Evolutionary conservation across 2,329 filamentous ascomycete species (phyloP).

Genomic region (Monilinia laxa): DNA sequence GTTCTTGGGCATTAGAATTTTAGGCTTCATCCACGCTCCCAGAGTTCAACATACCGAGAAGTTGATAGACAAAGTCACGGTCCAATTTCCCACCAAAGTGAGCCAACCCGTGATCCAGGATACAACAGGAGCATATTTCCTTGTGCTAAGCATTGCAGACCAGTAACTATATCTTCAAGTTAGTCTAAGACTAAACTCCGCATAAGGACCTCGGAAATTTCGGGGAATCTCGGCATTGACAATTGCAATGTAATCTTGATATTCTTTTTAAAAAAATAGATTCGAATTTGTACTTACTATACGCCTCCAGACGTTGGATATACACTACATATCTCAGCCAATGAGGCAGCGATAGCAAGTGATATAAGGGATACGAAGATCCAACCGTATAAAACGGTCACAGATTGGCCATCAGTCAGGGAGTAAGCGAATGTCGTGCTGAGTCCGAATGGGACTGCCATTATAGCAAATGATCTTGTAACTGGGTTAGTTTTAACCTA

Average conservation of each 20-base stretch:
- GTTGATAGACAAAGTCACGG: slow-evolving; percentile 56
- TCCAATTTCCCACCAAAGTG: slow-evolving; percentile 73
- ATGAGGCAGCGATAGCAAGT: slow-evolving; percentile 61
- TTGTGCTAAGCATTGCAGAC: slow-evolving; percentile 66
- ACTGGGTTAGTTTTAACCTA: slow-evolving; percentile 21
- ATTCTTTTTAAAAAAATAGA: background rate
- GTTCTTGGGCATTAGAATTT: slow-evolving; percentile 30
- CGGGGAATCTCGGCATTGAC: slow-evolving; percentile 12
- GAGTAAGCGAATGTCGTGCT: slow-evolving; percentile 68
- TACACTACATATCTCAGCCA: slow-evolving; percentile 68
- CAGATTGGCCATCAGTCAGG: slow-evolving; percentile 65
- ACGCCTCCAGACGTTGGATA: slow-evolving; percentile 68
- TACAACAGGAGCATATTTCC: slow-evolving; percentile 64
- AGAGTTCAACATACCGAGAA: slow-evolving; percentile 19
- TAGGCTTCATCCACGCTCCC: background rate
- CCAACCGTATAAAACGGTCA: slow-evolving; percentile 71
- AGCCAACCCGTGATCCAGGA: slow-evolving; percentile 71
- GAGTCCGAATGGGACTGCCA: slow-evolving; percentile 55
- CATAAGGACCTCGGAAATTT: background rate
- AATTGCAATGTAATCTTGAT: background rate
- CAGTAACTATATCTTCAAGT: slow-evolving; percentile 48
- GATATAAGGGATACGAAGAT: slow-evolving; percentile 64
- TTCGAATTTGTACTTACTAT: slow-evolving; percentile 44
- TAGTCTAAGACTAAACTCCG: slow-evolving; percentile 14
- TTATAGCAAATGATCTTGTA: slow-evolving; percentile 65